These are phyloP conservation scores for Vigna radiata DNA, from an alignment of 306 rosid species.

Conservation along the genomic window DNA sequence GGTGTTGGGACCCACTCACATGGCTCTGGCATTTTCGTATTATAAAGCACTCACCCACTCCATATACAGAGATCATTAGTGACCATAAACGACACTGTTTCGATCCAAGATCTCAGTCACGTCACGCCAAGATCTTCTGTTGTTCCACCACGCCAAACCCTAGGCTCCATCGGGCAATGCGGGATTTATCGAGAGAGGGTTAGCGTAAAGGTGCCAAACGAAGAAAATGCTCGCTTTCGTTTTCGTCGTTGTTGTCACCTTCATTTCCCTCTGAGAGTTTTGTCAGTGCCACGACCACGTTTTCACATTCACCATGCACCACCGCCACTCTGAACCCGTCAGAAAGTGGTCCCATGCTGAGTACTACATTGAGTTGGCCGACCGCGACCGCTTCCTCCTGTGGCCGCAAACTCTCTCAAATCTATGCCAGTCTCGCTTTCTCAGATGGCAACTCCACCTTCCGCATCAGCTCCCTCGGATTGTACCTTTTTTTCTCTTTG, in stretches of 20 bases:
- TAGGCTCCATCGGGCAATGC: too few relatives aligned
- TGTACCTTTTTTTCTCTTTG: conserved; percentile 46
- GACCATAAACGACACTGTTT: conserved; percentile 2
- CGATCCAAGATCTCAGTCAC: conserved; percentile 44
- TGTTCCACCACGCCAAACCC: too few relatives aligned
- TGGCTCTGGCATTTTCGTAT: background rate
- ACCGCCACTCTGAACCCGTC: too few relatives aligned
- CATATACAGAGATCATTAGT: background rate
- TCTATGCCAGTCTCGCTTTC: conserved; percentile 70
- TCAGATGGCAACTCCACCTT: conserved; percentile 80
- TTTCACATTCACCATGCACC: too few relatives aligned
- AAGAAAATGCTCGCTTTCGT: too few relatives aligned
- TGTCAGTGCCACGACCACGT: too few relatives aligned
- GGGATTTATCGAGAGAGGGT: too few relatives aligned
- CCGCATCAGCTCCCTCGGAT: conserved; percentile 81
- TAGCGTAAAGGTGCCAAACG: too few relatives aligned
- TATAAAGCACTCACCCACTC: background rate
- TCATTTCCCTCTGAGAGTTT: too few relatives aligned
- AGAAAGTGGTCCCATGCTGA: too few relatives aligned
- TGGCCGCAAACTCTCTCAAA: conserved; percentile 68
- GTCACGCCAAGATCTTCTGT: conserved; percentile 15
- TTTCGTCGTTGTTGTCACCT: too few relatives aligned
- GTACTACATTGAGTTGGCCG: too few relatives aligned
- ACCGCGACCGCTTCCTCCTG: conserved; percentile 64
- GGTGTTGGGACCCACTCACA: conserved; percentile 49